A percentile compares a stretch with the other conserved stretches of the same genome.
Evolutionary conservation across 192 early-diverging fungal species (phyloP).

Genomic region (Coemansia sp.): DNA sequence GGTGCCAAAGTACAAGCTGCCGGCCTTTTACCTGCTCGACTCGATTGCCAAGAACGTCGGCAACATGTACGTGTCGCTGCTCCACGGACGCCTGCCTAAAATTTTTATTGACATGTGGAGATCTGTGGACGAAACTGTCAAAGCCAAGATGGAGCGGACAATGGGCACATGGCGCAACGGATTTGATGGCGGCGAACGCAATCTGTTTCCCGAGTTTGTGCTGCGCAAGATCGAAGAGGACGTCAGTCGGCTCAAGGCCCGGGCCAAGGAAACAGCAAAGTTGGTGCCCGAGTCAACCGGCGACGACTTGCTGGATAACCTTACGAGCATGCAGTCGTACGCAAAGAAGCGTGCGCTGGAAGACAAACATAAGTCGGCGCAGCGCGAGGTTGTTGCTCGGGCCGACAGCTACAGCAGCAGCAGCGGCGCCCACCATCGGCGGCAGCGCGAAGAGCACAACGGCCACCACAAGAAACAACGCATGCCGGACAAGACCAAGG

Average conservation of each 20-base stretch:
- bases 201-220: conserved; percentile 49
- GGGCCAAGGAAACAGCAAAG: conserved; percentile 10
- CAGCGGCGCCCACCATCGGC: not conserved
- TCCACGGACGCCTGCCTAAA: conserved; percentile 69
- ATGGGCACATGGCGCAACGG: conserved; percentile 80
- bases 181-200: conserved; percentile 42
- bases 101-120: conserved; percentile 77
- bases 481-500: conserved; percentile 19
- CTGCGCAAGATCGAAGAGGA: conserved; percentile 47
- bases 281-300: conserved; percentile 9
- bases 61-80: conserved; percentile 66
- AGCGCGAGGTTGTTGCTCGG: conserved; percentile 27
- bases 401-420: conserved; percentile 16
- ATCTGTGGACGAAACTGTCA: conserved; percentile 62
- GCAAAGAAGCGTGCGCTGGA: conserved; percentile 40
- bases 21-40: conserved; percentile 88
- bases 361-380: conserved; percentile 19
- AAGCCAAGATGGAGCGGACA: conserved; percentile 70
- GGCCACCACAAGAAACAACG: conserved; percentile 26
- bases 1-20: conserved; percentile 64
- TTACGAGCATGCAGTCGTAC: conserved; percentile 38
- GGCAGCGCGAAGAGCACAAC: not conserved
- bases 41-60: conserved; percentile 97
- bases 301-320: conserved; percentile 32
- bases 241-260: conserved; percentile 23